Base-by-base conservation (phyloP, 805 yeast genomes). In the Ogataea zsoltii region DNA sequence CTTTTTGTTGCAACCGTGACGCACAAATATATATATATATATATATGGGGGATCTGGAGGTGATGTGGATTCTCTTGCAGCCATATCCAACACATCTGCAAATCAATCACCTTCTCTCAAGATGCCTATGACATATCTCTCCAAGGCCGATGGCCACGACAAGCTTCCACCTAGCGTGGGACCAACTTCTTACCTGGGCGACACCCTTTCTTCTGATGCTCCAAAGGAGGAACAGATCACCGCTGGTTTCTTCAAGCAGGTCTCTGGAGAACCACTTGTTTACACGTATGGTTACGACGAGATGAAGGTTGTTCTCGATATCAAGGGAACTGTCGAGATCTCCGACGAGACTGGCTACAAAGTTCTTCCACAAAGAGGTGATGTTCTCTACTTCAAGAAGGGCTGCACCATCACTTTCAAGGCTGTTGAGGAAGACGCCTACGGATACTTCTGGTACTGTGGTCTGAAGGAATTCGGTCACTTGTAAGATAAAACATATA, bases 221-320 rank as follows among this genome's bases (percentile, higher is more conserved):
- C 79, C 77, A 48, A 65, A 70, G 41, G 86, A 77, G 33, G 62
- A 78, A 56, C 79, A 78, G 59, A 78, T 83, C 50, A 65, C 82
- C n/a, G 70, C 83, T 58, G 88, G 88, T 42, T 82, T 83, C 70
- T 83, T 72, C 74, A 75, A 71, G 60, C 87, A 82, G 68, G 83
- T 79, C 60, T 66, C 70, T 46, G 88, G 88, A 45, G 81, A 77
- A 57, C 80, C 84, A 42, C 75, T 83, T 60, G 84, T 77, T 13
- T 82, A 80, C 76, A 68, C 70, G 42, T 82, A 82, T 68, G 62
- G 66, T 54, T 77, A 80, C 66, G 85, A 82, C 60, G 88, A 81
- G 68, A 76, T 80, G 78, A 83, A 83, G 69, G 70, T 83, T 53
- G 76, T 82, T 57, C 70, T 82, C 51, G 88, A 83, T 60, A 77